Conservation (phyloP, 371 early-diverging fungal genomes). For the Funneliformis caledonium region DNA sequence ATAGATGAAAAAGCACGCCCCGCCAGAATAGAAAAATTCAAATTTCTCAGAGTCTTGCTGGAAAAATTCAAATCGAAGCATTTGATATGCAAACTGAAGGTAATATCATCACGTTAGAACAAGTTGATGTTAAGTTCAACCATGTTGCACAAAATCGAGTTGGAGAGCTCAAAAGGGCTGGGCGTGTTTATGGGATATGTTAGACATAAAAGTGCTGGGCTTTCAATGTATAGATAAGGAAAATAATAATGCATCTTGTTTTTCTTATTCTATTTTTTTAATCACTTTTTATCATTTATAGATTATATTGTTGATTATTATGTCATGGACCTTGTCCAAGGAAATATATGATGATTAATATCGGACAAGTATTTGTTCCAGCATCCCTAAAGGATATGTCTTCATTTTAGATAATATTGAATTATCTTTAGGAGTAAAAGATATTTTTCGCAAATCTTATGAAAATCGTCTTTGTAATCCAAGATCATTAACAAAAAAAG, state of each 20-base stretch:
- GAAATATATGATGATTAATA: background rate
- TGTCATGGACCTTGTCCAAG: conserved; percentile 21
- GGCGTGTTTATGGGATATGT: background rate
- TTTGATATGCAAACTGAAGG: too few species aligned
- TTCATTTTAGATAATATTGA: background rate
- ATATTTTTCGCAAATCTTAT: background rate
- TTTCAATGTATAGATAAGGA: conserved; percentile 32
- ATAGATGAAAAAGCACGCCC: too few species aligned
- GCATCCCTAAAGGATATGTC: background rate
- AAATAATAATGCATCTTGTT: background rate
- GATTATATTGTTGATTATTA: conserved; percentile 32
- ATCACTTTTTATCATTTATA: background rate
- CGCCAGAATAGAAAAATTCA: too few species aligned
- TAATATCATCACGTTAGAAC: too few species aligned
- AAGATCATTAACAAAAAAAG: conserved; percentile 8
- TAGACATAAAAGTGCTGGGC: conserved; percentile 22
- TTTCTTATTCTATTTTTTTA: too few species aligned
- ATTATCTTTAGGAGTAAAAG: conserved; percentile 25
- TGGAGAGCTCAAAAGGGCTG: background rate
- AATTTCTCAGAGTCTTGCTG: too few species aligned
- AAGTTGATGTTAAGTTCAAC: too few species aligned
- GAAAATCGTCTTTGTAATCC: conserved; percentile 23
- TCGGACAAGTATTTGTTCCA: too few species aligned
- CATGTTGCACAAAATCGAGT: too few species aligned
- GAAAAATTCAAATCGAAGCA: too few species aligned